Conservation (phyloP, 805 yeast species). For the Cyberlindnera saturnus region DNA sequence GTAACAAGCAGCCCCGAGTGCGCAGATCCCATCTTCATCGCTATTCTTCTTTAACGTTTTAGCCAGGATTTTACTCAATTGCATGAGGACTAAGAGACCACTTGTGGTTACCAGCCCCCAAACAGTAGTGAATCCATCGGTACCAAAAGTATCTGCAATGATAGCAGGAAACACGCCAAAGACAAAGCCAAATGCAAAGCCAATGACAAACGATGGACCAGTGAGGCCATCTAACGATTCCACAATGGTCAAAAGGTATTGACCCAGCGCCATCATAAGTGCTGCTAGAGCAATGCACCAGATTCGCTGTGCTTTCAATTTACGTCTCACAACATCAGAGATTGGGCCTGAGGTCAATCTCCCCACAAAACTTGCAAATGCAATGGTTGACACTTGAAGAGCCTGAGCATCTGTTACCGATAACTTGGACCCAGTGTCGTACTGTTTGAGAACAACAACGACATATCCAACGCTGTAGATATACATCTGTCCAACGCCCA, state of each 20-base stretch:
- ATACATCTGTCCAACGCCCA: constrained; percentile 67
- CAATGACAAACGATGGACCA: constrained; percentile 48
- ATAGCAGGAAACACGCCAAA: constrained; percentile 75
- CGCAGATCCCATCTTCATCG: constrained; percentile 36
- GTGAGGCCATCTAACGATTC: constrained; percentile 37
- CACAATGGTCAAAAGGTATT: constrained; percentile 28
- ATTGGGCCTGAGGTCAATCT: constrained; percentile 58
- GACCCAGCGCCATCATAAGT: constrained; percentile 31
- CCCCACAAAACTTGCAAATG: constrained; percentile 61
- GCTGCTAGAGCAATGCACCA: constrained; percentile 54
- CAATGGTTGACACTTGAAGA: constrained; percentile 60
- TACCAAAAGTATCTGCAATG: constrained; percentile 67
- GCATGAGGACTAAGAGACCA: constrained; percentile 49
- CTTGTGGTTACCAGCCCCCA: constrained; percentile 78
- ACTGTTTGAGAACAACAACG: constrained; percentile 41
- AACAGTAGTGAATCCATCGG: constrained; percentile 59
- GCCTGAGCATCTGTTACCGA: constrained; percentile 52
- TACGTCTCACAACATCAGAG: constrained; percentile 54
- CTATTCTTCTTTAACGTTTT: constrained; percentile 41
- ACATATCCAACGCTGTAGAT: constrained; percentile 71
- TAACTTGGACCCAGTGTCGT: constrained; percentile 16
- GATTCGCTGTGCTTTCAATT: constrained; percentile 47
- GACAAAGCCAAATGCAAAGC: constrained; percentile 61
- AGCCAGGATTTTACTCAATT: constrained; percentile 53
- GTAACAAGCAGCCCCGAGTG: constrained; percentile 43